A percentile compares a stretch with the other conserved stretches of the same genome.
Evolutionary conservation across 306 rosid species (phyloP).

Genomic region (Inga oerstediana): DNA sequence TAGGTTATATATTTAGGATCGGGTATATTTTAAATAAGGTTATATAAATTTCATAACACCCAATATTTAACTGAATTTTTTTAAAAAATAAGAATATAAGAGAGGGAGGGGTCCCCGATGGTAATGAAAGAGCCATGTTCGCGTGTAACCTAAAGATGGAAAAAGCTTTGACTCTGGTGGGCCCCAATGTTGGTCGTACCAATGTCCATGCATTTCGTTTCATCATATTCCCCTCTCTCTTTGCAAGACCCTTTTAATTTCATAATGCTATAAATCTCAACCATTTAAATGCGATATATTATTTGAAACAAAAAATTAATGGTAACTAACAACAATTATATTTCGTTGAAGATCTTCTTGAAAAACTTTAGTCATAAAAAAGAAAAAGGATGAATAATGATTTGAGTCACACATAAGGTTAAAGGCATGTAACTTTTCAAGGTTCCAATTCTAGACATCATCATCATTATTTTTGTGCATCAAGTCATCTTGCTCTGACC

Average conservation of each 20-base stretch:
- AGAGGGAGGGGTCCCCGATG: background rate
- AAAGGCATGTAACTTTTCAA: conserved; percentile 74
- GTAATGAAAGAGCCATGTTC: conserved; percentile 66
- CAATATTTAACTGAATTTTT: no score
- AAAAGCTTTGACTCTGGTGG: conserved; percentile 55
- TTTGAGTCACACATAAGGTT: conserved; percentile 6
- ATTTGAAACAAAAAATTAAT: no score
- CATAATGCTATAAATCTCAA: no score
- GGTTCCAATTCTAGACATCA: conserved; percentile 62
- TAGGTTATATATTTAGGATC: no score
- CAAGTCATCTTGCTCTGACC: conserved; percentile 49
- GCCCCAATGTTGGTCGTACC: conserved; percentile 57
- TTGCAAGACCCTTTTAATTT: background rate
- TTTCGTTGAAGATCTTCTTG: background rate
- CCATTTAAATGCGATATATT: background rate
- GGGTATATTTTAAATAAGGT: no score
- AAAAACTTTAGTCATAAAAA: background rate
- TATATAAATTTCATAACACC: background rate
- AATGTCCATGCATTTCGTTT: background rate
- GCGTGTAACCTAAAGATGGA: conserved; percentile 71
- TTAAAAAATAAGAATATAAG: background rate
- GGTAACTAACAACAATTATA: no score
- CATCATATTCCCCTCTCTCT: background rate
- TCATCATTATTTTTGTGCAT: conserved; percentile 55
- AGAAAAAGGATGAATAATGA: background rate